Conservation (phyloP, 305 asterid species). For the Fraxinus paxiana region DNA sequence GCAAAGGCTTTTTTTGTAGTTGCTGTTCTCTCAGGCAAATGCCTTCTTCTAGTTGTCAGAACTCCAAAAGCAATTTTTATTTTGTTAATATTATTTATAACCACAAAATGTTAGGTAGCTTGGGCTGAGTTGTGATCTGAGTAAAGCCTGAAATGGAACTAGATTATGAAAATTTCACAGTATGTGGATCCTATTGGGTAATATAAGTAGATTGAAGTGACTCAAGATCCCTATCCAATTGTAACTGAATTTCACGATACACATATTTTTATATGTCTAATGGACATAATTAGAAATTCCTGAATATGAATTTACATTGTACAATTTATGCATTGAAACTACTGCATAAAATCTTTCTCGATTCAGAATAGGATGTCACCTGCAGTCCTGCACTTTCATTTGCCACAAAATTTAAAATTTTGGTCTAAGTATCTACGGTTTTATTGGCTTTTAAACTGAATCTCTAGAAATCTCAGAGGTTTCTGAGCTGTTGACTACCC, state of each 20-base stretch:
- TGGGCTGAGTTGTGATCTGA: background rate
- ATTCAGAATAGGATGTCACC: background rate
- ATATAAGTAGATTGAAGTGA: background rate
- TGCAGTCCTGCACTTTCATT: background rate
- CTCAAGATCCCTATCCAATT: background rate
- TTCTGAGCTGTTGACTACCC: background rate
- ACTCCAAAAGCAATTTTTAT: background rate
- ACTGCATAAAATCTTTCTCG: background rate
- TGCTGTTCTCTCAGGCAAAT: background rate
- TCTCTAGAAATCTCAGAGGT: background rate
- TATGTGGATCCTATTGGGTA: background rate
- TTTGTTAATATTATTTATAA: background rate
- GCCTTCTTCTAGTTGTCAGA: background rate
- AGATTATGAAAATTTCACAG: background rate
- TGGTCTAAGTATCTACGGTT: background rate
- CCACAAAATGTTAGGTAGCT: background rate
- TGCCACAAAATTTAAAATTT: background rate
- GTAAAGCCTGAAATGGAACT: background rate
- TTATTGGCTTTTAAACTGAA: background rate
- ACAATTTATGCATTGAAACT: background rate
- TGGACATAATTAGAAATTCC: background rate
- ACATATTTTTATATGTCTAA: background rate
- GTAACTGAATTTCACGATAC: background rate
- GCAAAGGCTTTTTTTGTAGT: background rate
- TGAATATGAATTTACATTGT: background rate